A percentile compares a stretch with the other conserved stretches of the same genome.
phyloP scores from a whole-genome alignment of 2,329 filamentous ascomycete species.

The Calonectria honghensis region DNA sequence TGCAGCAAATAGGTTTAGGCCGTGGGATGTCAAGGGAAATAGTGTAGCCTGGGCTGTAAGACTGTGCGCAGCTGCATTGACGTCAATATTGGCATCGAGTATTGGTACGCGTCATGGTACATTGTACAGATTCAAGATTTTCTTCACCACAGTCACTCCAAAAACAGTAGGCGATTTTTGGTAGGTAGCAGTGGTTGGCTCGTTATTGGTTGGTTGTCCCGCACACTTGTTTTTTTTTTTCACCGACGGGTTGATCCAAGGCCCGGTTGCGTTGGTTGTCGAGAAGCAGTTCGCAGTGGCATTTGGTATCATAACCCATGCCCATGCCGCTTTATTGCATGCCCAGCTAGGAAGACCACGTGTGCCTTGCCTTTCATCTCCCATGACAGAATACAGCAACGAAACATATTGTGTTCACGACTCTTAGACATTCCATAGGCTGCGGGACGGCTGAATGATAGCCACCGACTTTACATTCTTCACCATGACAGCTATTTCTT shows the following conservation, averaged over 20 bases:
- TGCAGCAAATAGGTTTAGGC: not conserved
- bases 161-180: not conserved
- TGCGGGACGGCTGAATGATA: not conserved
- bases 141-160: not conserved
- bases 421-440: not conserved
- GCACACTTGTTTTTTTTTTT: not conserved
- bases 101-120: not conserved
- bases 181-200: not conserved
- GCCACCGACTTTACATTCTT: not conserved
- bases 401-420: not conserved
- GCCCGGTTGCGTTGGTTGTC: not conserved
- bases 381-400: not conserved
- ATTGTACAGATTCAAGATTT: not conserved
- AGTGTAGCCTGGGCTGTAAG: not conserved
- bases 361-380: conserved; percentile 1
- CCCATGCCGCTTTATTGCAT: conserved; percentile 21
- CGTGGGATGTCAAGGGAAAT: not conserved
- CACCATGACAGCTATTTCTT: conserved; percentile 1
- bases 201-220: not conserved
- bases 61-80: not conserved
- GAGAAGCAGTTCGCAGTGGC: conserved; percentile 5
- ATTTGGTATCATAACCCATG: not conserved
- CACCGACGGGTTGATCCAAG: conserved; percentile 26
- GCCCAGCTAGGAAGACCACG: conserved; percentile 16
- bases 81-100: not conserved